Conservation (phyloP, 1,139 yeast species). For the Protomyces macrosporus region DNA sequence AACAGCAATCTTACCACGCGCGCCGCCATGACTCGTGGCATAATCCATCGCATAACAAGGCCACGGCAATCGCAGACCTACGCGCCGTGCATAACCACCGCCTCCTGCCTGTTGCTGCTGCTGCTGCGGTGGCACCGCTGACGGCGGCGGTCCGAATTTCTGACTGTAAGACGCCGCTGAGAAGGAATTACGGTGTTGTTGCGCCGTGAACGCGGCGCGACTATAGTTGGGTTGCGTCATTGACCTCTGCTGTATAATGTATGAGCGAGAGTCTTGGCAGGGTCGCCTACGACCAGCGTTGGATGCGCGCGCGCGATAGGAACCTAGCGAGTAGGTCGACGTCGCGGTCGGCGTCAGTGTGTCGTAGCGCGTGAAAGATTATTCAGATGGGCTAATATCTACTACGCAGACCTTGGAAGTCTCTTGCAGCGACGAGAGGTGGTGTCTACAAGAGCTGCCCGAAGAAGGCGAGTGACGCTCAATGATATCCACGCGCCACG, state of each 20-base stretch:
- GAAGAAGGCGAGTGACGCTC: background rate
- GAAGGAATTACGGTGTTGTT: conserved; percentile 18
- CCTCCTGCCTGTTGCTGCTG: background rate
- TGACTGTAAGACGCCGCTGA: conserved; percentile 15
- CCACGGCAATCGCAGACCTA: conserved; percentile 13
- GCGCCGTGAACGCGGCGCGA: background rate
- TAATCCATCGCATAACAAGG: conserved; percentile 24
- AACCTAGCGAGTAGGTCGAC: background rate
- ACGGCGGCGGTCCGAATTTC: conserved; percentile 6
- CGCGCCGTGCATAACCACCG: background rate
- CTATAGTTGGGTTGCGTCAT: background rate
- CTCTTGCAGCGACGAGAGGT: too few species aligned
- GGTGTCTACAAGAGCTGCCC: too few species aligned
- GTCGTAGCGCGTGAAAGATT: background rate
- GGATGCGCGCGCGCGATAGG: background rate
- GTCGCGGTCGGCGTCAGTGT: background rate
- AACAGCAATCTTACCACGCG: conserved; percentile 18
- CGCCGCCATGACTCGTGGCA: conserved; percentile 9
- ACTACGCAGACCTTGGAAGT: too few species aligned
- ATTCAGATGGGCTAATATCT: background rate
- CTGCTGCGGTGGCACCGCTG: background rate
- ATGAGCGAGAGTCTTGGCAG: background rate
- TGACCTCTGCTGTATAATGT: too few species aligned
- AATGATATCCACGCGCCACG: conserved; percentile 14
- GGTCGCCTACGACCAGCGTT: background rate